Percentiles rank a stretch among this genome's conserved stretches.
Evolutionary conservation across 805 yeast species (phyloP).

Genomic region (Blastobotrys peoriensis): DNA sequence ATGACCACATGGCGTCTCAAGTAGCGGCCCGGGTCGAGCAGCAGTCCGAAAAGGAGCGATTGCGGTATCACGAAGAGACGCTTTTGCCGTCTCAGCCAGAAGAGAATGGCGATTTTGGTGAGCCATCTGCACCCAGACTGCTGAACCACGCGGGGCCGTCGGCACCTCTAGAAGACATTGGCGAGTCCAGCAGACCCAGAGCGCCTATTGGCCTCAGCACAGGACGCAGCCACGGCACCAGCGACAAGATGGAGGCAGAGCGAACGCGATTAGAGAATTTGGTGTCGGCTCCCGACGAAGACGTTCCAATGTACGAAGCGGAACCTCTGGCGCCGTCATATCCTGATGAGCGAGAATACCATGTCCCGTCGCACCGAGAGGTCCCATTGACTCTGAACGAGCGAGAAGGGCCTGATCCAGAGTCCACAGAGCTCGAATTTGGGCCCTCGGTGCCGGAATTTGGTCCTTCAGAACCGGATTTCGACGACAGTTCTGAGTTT

Average conservation of each 20-base stretch:
- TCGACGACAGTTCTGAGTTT: too few relatives aligned
- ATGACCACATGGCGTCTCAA: constrained; percentile 1
- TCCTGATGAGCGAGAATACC: constrained; percentile 2
- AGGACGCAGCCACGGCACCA: neutral
- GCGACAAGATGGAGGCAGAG: constrained; percentile 39
- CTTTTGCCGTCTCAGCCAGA: constrained; percentile 57
- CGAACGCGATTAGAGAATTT: constrained; percentile 32
- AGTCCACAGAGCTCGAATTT: too few relatives aligned
- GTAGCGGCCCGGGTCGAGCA: neutral
- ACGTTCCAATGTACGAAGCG: constrained; percentile 18
- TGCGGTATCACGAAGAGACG: constrained; percentile 50
- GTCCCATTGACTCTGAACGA: too few relatives aligned
- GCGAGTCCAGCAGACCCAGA: neutral
- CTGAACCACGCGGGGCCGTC: constrained; percentile 4
- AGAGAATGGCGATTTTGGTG: neutral
- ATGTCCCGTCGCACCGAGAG: too few relatives aligned
- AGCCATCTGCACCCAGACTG: constrained; percentile 9
- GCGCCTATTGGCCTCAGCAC: neutral
- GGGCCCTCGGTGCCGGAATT: too few relatives aligned
- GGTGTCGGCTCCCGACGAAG: constrained; percentile 37
- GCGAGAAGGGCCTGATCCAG: too few relatives aligned
- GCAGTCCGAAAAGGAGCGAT: constrained; percentile 50
- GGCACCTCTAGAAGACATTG: too few relatives aligned
- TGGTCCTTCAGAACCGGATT: too few relatives aligned
- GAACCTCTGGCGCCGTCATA: constrained; percentile 7